A percentile compares a stretch with the other conserved stretches of the same genome.
These are phyloP conservation scores for Pseudophaeomoniella oleicola DNA, from an alignment of 2,329 filamentous ascomycete species.

Conservation along the genomic window DNA sequence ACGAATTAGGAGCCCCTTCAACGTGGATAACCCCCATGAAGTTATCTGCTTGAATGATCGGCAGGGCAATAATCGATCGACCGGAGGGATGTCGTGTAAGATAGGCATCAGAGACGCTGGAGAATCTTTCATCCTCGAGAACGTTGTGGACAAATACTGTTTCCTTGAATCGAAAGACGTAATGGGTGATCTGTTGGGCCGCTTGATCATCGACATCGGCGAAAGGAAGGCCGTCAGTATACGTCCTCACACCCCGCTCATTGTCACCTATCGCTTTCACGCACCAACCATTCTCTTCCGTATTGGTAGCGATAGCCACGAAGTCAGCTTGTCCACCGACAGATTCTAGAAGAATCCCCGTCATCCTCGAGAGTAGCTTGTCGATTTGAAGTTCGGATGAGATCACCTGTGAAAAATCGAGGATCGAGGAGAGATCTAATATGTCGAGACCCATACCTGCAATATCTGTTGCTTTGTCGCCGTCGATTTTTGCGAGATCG, in stretches of 20 bases:
- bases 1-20: slow-evolving; percentile 48
- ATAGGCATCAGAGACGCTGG: slow-evolving; percentile 44
- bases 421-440: slow-evolving; percentile 48
- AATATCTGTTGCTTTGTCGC: slow-evolving; percentile 9
- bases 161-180: slow-evolving; percentile 47
- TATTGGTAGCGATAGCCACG: slow-evolving; percentile 46
- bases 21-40: slow-evolving; percentile 48
- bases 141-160: slow-evolving; percentile 50
- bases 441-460: slow-evolving; percentile 36
- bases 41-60: slow-evolving; percentile 45
- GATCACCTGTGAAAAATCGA: slow-evolving; percentile 50
- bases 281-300: slow-evolving; percentile 43
- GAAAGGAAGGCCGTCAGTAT: slow-evolving; percentile 39
- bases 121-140: slow-evolving; percentile 50
- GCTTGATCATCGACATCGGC: slow-evolving; percentile 43
- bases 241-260: slow-evolving; percentile 39
- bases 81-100: slow-evolving; percentile 40
- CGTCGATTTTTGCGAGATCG: not conserved
- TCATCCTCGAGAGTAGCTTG: slow-evolving; percentile 47
- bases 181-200: slow-evolving; percentile 46
- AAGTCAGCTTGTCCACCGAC: slow-evolving; percentile 43
- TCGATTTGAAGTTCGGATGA: slow-evolving; percentile 52
- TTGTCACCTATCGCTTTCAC: slow-evolving; percentile 46
- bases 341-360: slow-evolving; percentile 49
- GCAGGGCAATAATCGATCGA: slow-evolving; percentile 46